Base-by-base conservation (phyloP, 192 early-diverging fungal species). In the Chytriomyces confervae region DNA sequence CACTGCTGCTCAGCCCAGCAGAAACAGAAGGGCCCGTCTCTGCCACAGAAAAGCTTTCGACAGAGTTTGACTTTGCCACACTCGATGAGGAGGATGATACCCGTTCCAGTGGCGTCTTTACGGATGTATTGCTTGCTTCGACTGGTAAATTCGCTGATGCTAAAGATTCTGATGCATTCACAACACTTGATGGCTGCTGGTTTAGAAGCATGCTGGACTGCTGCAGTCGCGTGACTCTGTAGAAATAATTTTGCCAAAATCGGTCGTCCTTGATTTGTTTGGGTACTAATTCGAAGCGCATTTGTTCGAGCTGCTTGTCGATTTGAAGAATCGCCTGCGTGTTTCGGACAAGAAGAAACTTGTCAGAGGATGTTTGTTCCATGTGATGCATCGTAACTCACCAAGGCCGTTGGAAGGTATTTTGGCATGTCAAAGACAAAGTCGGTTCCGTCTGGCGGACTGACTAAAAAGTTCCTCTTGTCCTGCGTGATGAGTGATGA, bases 161-260 rank as follows among this genome's bases (percentile, higher is more conserved):
- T 36, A 36, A 36, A 36, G 36, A 36, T 36, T 36, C 36, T 4
- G 36, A 36, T 36, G 36, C 36, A 57, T 57, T 57, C 20, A 57
- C 13, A 13, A 57, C 53, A 3, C 1, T 57, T 3, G 13, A 20
- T 4, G 13, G 66, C 29, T 68, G 43, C 27, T 29, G 29, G 27
- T 18, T 23, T 27, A 13, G 36, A 11, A 68, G 66, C 29, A 68
- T 11, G 16, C 8, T n/a, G 3, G 11, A 27, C 57, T 80, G 79
- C n/a, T 75, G 71, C 18, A 83, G 61, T 16, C 87, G 72, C 47
- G 84, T 85, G 3, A 93, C 86, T 16, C 90, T 84, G 79, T 91
- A 93, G 79, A 93, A 93, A 70, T 92, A 93, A 49, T 89, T 90
- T 44, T 81, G 79, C 91, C 91, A 93, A 77, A 93, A 93, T 23